Percentiles rank a stretch among this genome's conserved stretches.
Evolutionary conservation across 768 basidiomycete genomes (phyloP).

Genomic region (Tricholoma sp.): DNA sequence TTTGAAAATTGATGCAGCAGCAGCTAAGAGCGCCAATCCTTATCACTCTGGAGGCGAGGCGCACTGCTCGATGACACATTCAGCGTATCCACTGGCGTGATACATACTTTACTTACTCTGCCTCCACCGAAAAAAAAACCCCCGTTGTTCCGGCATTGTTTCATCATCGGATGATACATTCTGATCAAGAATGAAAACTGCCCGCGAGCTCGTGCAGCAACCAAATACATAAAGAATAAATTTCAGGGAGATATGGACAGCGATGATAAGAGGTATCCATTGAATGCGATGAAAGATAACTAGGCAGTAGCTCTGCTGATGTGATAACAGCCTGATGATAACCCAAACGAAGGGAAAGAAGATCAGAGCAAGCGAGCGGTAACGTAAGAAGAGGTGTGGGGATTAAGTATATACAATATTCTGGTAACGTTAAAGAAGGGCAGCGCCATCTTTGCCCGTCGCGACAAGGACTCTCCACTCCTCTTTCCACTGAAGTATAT

Average conservation of each 20-base stretch:
- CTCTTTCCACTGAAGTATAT: conserved; percentile 70
- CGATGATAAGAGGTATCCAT: not conserved
- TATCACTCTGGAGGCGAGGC: no score
- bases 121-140: no score
- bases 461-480: conserved; percentile 76
- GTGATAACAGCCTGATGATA: not conserved
- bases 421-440: conserved; percentile 29
- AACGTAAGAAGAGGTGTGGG: not conserved
- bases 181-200: no score
- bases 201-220: not conserved
- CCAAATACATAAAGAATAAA: not conserved
- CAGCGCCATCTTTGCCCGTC: conserved; percentile 55
- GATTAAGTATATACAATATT: not conserved
- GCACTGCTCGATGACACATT: no score
- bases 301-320: not conserved
- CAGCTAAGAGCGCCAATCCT: no score
- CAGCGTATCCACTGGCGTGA: no score
- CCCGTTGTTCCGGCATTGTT: no score
- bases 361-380: conserved; percentile 1
- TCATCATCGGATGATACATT: no score
- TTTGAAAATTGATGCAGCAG: no score
- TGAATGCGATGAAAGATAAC: not conserved
- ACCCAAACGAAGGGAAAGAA: conserved; percentile 1
- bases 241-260: not conserved
- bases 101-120: no score